phyloP scores from a whole-genome alignment of 2,329 filamentous ascomycete species.

The Whalleya microplaca region DNA sequence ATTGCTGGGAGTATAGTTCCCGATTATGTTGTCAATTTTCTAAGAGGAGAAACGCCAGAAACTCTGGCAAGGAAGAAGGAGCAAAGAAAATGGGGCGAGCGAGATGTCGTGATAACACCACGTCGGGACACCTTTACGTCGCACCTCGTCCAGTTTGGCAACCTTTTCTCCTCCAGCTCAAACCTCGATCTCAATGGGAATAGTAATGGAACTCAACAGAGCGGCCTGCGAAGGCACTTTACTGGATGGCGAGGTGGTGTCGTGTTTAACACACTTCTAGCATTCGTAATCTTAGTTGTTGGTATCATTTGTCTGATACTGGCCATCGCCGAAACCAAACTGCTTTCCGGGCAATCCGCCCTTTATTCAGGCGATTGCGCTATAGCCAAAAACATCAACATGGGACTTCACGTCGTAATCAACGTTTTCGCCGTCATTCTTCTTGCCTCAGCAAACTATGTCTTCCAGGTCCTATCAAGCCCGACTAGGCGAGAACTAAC shows the following conservation, averaged over 20 bases:
- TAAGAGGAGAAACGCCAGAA: conserved; percentile 60
- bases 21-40: conserved; percentile 59
- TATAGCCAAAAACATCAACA: conserved; percentile 41
- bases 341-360: conserved; percentile 41
- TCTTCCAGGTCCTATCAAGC: conserved; percentile 57
- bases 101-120: conserved; percentile 38
- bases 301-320: conserved; percentile 45
- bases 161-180: conserved; percentile 35
- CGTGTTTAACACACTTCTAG: conserved; percentile 46
- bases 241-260: conserved; percentile 55
- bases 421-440: conserved; percentile 48
- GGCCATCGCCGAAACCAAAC: conserved; percentile 39
- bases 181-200: conserved; percentile 26
- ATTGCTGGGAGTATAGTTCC: conserved; percentile 53
- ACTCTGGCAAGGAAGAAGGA: conserved; percentile 51
- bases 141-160: conserved; percentile 41
- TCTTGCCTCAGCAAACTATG: conserved; percentile 55
- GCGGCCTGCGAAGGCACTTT: conserved; percentile 35
- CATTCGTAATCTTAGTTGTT: conserved; percentile 42
- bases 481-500: conserved; percentile 55
- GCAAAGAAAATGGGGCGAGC: conserved; percentile 39
- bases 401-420: conserved; percentile 49
- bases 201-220: conserved; percentile 35
- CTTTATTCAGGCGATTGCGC: conserved; percentile 46
- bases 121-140: conserved; percentile 38